phyloP scores from a whole-genome alignment of 2,329 filamentous ascomycete species.

The Beauveria caledonica region DNA sequence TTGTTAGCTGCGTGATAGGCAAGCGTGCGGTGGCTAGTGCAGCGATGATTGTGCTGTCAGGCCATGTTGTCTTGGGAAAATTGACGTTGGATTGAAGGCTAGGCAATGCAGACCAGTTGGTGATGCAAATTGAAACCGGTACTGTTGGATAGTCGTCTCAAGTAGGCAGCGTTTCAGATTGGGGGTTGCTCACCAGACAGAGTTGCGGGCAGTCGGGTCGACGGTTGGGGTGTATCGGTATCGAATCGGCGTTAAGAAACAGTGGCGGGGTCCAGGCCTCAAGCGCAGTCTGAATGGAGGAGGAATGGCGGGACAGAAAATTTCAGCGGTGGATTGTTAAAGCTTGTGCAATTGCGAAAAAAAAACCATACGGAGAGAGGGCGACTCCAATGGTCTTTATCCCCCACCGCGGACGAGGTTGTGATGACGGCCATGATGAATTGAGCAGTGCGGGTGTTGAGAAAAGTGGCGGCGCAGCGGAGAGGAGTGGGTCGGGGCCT shows the following conservation, averaged over 20 bases:
- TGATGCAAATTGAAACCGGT: conserved; percentile 9
- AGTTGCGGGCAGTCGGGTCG: not conserved
- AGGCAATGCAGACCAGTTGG: not conserved
- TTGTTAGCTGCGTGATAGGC: not conserved
- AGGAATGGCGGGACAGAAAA: too few species aligned
- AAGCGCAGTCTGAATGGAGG: not conserved
- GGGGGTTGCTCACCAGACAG: conserved; percentile 5
- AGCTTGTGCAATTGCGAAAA: not conserved
- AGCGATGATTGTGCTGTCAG: not conserved
- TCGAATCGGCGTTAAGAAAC: conserved; percentile 4
- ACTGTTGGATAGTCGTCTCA: conserved; percentile 1
- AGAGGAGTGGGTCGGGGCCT: not conserved
- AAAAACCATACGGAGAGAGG: not conserved
- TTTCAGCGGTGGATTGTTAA: not conserved
- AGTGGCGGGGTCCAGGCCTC: not conserved
- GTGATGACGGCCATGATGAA: conserved; percentile 6
- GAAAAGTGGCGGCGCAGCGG: not conserved
- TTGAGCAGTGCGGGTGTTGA: not conserved
- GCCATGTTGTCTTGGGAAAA: not conserved
- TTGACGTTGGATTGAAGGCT: not conserved
- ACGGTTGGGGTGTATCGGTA: not conserved
- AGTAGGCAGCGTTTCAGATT: conserved; percentile 7
- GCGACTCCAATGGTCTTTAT: conserved; percentile 2
- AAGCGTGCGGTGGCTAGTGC: not conserved
- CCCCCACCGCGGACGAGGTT: not conserved